These are phyloP conservation scores for Auricularia sp. DNA, from an alignment of 768 basidiomycete species.

Conservation along the genomic window DNA sequence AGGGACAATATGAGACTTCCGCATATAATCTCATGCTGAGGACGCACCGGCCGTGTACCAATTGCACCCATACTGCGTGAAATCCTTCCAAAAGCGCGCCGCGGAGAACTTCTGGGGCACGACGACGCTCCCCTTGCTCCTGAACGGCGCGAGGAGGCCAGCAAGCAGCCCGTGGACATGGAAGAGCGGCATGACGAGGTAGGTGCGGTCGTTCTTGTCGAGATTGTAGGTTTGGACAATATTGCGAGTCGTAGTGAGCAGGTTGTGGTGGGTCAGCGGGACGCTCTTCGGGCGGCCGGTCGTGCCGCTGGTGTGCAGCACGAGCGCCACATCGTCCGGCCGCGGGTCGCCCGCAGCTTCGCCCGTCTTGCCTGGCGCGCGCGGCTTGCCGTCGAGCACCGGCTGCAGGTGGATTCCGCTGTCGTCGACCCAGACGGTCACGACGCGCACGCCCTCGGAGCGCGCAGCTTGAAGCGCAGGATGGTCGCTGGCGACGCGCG, in stretches of 20 bases:
- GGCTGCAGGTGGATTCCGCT: not conserved
- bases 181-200: slow-evolving; percentile 45
- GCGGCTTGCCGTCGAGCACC: not conserved
- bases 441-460: not conserved
- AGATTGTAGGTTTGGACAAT: slow-evolving; percentile 24
- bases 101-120: slow-evolving; percentile 48
- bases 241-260: slow-evolving; percentile 22
- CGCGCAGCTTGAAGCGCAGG: not conserved
- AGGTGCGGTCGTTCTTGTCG: slow-evolving; percentile 18
- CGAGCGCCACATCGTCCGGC: slow-evolving; percentile 38
- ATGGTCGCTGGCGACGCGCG: not conserved
- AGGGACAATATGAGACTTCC: not conserved
- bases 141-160: slow-evolving; percentile 45
- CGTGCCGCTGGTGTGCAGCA: slow-evolving; percentile 52
- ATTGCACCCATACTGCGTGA: slow-evolving; percentile 27
- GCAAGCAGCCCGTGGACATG: slow-evolving; percentile 52
- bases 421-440: not conserved
- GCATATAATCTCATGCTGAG: not conserved
- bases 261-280: slow-evolving; percentile 23
- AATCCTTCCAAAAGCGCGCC: slow-evolving; percentile 38
- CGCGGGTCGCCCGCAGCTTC: not conserved
- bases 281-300: slow-evolving; percentile 32
- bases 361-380: not conserved
- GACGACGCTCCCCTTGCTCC: slow-evolving; percentile 45
- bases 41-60: slow-evolving; percentile 32